A percentile compares a stretch with the other conserved stretches of the same genome.
phyloP scores from a whole-genome alignment of 257 asterid species.

The Ilex aquifolium region DNA sequence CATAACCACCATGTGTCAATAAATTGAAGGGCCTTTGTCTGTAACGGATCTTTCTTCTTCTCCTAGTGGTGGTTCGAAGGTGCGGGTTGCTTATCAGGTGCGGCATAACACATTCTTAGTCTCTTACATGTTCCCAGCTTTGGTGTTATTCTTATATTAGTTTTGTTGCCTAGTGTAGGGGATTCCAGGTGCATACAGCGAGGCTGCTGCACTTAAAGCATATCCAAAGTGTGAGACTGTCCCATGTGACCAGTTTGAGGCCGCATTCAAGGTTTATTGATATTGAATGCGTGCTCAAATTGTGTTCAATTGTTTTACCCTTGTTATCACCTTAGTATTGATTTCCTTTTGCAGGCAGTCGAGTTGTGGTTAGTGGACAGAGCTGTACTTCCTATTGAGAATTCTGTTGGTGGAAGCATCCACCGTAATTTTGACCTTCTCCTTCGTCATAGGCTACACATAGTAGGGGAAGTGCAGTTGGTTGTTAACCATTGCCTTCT shows the following conservation, averaged over 20 bases:
- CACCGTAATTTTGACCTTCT: conserved; percentile 27
- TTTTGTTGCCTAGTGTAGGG: conserved; percentile 40
- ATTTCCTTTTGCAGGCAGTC: conserved; percentile 43
- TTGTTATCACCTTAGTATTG: conserved; percentile 9
- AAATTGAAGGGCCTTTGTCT: conserved; percentile 71
- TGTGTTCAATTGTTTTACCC: conserved; percentile 4
- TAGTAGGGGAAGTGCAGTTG: conserved; percentile 28
- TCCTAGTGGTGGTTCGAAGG: conserved; percentile 42
- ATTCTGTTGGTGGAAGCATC: conserved; percentile 24
- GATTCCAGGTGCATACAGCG: conserved; percentile 84
- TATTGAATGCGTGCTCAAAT: conserved; percentile 9
- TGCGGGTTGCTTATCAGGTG: conserved; percentile 92
- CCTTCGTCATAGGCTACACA: conserved; percentile 27
- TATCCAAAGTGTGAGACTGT: conserved; percentile 89
- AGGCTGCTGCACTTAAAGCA: conserved; percentile 87
- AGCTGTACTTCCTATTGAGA: conserved; percentile 28
- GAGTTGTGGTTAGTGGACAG: conserved; percentile 24
- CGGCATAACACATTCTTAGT: background rate
- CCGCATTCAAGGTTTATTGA: conserved; percentile 63
- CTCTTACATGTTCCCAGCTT: background rate
- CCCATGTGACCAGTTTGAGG: conserved; percentile 88
- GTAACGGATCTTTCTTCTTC: conserved; percentile 36
- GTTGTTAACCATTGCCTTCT: conserved; percentile 25
- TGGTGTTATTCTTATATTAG: conserved; percentile 10
- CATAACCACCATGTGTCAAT: background rate